These are phyloP conservation scores for Pyrus hybrid DNA, from an alignment of 331 rosid genomes.

Conservation along the genomic window DNA sequence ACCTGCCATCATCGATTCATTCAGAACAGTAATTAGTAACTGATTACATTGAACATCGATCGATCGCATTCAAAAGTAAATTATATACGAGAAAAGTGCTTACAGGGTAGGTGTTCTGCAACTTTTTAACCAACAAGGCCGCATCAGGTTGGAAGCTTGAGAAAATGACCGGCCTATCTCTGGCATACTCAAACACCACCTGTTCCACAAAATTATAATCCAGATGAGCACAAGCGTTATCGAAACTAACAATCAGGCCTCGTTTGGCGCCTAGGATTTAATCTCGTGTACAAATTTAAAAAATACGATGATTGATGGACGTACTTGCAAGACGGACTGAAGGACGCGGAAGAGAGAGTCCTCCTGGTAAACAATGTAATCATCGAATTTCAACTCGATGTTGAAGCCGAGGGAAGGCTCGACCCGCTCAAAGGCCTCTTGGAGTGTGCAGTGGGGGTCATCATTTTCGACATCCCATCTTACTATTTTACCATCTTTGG, in stretches of 20 bases:
- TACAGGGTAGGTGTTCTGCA: conserved; percentile 38
- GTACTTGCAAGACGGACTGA: conserved; percentile 24
- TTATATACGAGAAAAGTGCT: neutral
- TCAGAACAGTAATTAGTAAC: neutral
- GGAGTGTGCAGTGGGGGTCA: conserved; percentile 39
- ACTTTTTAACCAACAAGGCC: conserved; percentile 21
- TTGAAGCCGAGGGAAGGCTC: conserved; percentile 40
- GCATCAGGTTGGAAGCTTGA: conserved; percentile 46
- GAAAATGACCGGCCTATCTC: conserved; percentile 40
- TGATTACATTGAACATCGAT: neutral
- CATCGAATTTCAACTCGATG: conserved; percentile 41
- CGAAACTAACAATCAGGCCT: too few relatives aligned
- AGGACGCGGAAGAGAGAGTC: conserved; percentile 18
- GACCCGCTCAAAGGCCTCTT: conserved; percentile 32
- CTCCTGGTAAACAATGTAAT: conserved; percentile 27
- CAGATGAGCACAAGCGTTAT: neutral
- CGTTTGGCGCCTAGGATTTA: neutral
- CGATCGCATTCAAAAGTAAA: neutral
- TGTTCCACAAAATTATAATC: neutral
- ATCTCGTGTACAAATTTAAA: too few relatives aligned
- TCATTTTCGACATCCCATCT: conserved; percentile 39
- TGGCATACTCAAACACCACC: conserved; percentile 30
- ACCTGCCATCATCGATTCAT: conserved; percentile 37
- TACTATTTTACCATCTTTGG: conserved; percentile 29
- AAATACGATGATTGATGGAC: neutral